Conservation (phyloP, 2,329 filamentous ascomycete genomes). For the Hypoxylon sp. region DNA sequence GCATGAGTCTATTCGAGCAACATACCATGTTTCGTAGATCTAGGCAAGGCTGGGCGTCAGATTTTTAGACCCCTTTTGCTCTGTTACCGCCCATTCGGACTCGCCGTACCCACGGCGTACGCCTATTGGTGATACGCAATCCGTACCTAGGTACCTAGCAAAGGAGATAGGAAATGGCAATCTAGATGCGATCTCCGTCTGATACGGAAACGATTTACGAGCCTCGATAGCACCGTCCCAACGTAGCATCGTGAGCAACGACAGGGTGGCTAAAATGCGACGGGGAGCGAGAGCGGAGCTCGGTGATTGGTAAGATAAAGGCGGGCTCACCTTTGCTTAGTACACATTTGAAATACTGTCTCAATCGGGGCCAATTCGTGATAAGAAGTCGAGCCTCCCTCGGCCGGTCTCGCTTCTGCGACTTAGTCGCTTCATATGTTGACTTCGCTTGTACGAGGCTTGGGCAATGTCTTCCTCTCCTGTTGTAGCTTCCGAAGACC, state of each 20-base stretch:
- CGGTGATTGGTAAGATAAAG: constrained; percentile 31
- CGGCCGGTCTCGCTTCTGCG: background rate
- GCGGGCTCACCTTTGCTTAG: constrained; percentile 31
- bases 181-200: constrained; percentile 15
- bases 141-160: too few relatives aligned
- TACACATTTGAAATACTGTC: constrained; percentile 31
- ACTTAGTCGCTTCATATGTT: background rate
- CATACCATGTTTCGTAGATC: too few relatives aligned
- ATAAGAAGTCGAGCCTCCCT: constrained; percentile 25
- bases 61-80: too few relatives aligned
- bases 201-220: constrained; percentile 18
- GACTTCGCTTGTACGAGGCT: background rate
- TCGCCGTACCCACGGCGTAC: too few relatives aligned
- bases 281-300: background rate
- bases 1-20: too few relatives aligned
- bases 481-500: background rate
- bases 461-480: constrained; percentile 22
- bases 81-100: too few relatives aligned
- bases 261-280: constrained; percentile 20
- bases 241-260: background rate
- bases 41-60: too few relatives aligned
- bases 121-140: too few relatives aligned
- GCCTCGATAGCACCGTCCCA: background rate
- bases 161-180: background rate
- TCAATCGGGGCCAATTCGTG: constrained; percentile 5